Percentiles rank a stretch among this genome's conserved stretches.
These are phyloP conservation scores for Globisporangium radiosum DNA, from an alignment of 352 stramenopile species.

Conservation along the genomic window DNA sequence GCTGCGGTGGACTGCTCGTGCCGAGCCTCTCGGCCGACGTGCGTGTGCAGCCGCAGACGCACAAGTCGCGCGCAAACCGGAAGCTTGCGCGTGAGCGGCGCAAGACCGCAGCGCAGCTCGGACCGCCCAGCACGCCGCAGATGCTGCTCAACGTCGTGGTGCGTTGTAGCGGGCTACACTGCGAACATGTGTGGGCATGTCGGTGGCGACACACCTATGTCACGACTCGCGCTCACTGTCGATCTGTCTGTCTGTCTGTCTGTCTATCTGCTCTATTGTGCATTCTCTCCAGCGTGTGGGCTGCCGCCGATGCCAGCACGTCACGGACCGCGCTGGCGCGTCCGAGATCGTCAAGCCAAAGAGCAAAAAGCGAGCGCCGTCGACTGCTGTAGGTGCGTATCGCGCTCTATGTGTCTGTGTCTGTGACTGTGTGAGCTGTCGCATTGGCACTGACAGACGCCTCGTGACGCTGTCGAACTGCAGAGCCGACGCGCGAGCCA, in stretches of 20 bases:
- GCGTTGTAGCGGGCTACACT: not conserved
- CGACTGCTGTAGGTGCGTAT: not conserved
- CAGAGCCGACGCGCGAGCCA: not conserved
- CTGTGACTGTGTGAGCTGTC: not conserved
- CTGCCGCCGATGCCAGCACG: conserved; percentile 53
- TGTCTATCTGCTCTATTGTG: too few relatives aligned
- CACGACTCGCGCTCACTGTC: not conserved
- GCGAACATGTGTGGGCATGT: too few relatives aligned
- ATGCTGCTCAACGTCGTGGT: conserved; percentile 35
- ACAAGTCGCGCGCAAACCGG: conserved; percentile 37
- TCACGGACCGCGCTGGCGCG: conserved; percentile 33
- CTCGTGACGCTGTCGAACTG: too few relatives aligned
- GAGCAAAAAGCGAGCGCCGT: conserved; percentile 29
- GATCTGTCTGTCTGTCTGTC: not conserved
- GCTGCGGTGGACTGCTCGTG: conserved; percentile 50
- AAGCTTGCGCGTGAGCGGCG: conserved; percentile 31
- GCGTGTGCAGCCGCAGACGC: conserved; percentile 35
- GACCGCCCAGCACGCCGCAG: conserved; percentile 12
- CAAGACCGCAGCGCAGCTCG: conserved; percentile 10
- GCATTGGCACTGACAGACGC: too few relatives aligned
- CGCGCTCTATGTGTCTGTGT: not conserved
- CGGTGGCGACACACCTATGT: too few relatives aligned
- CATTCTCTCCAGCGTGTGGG: conserved; percentile 26
- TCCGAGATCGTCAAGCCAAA: conserved; percentile 43
- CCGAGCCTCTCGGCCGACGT: conserved; percentile 53